Evolutionary conservation across 331 rosid species (phyloP).

Genomic region (Rosa hybrid): DNA sequence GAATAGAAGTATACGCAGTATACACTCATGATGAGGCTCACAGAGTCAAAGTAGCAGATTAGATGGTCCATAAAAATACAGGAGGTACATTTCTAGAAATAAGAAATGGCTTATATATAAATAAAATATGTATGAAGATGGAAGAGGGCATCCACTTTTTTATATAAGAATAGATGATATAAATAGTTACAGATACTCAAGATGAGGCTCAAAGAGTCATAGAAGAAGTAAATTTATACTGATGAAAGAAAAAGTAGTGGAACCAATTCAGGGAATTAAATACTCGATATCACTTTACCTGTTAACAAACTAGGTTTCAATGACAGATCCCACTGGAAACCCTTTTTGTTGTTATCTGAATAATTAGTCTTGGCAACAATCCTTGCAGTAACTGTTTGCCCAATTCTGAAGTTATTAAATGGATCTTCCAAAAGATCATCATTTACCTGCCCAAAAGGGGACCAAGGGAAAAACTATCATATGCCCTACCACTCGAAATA

Average conservation of each 20-base stretch:
- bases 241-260: neutral
- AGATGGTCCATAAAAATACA: neutral
- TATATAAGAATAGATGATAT: neutral
- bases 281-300: conserved; percentile 40
- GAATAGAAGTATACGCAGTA: neutral
- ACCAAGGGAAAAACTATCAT: conserved; percentile 7
- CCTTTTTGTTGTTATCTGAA: conserved; percentile 42
- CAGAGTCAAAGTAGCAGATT: neutral
- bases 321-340: conserved; percentile 77
- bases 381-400: conserved; percentile 75
- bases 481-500: neutral
- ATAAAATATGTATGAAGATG: neutral
- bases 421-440: conserved; percentile 64
- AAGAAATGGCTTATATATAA: neutral
- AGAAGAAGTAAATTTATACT: neutral
- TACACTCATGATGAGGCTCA: neutral
- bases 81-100: neutral
- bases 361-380: conserved; percentile 68
- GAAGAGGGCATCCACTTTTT: neutral
- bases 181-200: neutral
- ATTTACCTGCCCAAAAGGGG: conserved; percentile 51
- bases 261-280: neutral
- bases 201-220: neutral
- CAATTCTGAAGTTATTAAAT: conserved; percentile 62
- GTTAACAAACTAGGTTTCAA: conserved; percentile 54